Evolutionary conservation across 2,329 filamentous ascomycete species (phyloP), one percentile per base, ranked within the genome.

Genomic region (Xylaria arbuscula): DNA sequence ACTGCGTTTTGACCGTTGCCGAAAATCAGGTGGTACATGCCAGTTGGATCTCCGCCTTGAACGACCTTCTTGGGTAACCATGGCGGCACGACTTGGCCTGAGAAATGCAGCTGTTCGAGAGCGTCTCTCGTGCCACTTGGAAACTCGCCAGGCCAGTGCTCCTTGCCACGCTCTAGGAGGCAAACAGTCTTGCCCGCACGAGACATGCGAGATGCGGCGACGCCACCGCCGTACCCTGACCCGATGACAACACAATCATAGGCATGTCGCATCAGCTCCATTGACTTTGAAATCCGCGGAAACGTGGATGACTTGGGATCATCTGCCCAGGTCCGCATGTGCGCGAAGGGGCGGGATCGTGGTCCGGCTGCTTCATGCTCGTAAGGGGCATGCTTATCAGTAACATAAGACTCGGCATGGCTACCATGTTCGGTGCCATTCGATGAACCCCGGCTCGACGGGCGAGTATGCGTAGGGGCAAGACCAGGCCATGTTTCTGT

Each of bases 231-330:
- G 76, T 92, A 92, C 0, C 90, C 90, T 10, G 89, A 91, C 1
- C 90, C 90, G 66, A 92, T 87, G 36, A 92, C 88, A 11, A 92
- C 84, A 47, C 86, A 86, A 78, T 92, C 90, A 72, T 92, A 92
- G 7, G 80, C 80, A 64, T 81, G 80, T 32, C 85, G 82, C 75
- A 91, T 84, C 32, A 89, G 78, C 74, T 89, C 85, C 13, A 90
- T 83, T 0, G 86, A 84, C 67, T 83, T 85, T 24, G 86, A 87
- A 67, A 90, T 85, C 1, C 87, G 83, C 1, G 87, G 87, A 68
- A 84, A 88, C 22, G 55, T 55, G 13, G 73, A 50, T 28, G 68
- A 70, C 50, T 76, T 77, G 10, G 73, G 70, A 40, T 77, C 75
- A 48, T 78, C 76, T 48, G 72, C 76, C 73, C 75, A 78, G 4